Evolutionary conservation across 306 rosid genomes (phyloP).

Genomic region (Quercus glauca): DNA sequence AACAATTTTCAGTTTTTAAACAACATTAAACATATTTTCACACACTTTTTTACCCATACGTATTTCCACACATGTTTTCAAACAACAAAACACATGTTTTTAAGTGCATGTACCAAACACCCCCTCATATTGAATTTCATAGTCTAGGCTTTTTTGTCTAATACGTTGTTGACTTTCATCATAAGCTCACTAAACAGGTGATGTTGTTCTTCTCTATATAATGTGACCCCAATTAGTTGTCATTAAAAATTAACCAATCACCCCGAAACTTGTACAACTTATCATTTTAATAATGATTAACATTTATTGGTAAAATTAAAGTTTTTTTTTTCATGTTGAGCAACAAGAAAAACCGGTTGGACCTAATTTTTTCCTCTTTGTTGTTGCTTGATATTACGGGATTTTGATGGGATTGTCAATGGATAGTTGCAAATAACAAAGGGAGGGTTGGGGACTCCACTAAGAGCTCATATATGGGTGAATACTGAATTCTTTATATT

Average conservation of each 20-base stretch:
- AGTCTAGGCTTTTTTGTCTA: too few relatives aligned
- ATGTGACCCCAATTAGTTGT: background rate
- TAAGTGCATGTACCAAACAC: too few relatives aligned
- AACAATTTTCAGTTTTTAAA: too few relatives aligned
- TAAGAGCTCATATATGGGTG: conserved; percentile 56
- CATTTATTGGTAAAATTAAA: too few relatives aligned
- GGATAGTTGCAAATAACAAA: conserved; percentile 69
- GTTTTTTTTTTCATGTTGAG: too few relatives aligned
- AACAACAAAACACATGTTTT: too few relatives aligned
- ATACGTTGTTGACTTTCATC: background rate
- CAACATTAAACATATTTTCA: too few relatives aligned
- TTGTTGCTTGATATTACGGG: conserved; percentile 33
- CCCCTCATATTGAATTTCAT: too few relatives aligned
- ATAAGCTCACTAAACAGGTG: background rate
- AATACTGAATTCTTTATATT: background rate
- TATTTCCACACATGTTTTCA: too few relatives aligned
- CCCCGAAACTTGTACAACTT: too few relatives aligned
- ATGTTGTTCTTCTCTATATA: background rate
- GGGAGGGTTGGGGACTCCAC: conserved; percentile 69
- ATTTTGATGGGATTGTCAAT: conserved; percentile 80
- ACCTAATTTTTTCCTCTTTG: background rate
- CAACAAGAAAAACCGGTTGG: background rate
- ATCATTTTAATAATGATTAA: too few relatives aligned
- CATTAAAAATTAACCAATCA: background rate
- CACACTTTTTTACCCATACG: too few relatives aligned